Percentiles rank a stretch among this genome's conserved stretches.
Evolutionary conservation across 2,329 filamentous ascomycete species (phyloP).

Genomic region (Fusarium dimerum): DNA sequence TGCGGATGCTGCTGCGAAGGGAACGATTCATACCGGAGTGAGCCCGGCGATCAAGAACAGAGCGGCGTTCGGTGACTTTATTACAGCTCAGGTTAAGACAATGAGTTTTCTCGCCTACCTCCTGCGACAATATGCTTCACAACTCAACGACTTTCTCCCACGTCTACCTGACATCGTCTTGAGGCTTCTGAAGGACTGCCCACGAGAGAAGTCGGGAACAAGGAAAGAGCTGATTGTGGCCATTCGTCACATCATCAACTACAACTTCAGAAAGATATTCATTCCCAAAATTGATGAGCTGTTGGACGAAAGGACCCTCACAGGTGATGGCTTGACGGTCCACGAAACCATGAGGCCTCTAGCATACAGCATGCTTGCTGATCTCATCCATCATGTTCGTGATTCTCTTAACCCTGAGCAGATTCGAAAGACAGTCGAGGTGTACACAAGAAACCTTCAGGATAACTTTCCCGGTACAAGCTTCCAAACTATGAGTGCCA

Average conservation of each 20-base stretch:
- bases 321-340: slow-evolving; percentile 93
- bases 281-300: slow-evolving; percentile 92
- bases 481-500: slow-evolving; percentile 99
- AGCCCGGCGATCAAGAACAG: slow-evolving; percentile 92
- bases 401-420: slow-evolving; percentile 87
- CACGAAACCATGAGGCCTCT: slow-evolving; percentile 95
- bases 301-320: slow-evolving; percentile 88
- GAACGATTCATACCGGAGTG: slow-evolving; percentile 87
- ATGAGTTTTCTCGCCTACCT: slow-evolving; percentile 98
- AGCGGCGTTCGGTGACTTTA: slow-evolving; percentile 93
- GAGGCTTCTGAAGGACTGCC: slow-evolving; percentile 87
- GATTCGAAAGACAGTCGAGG: slow-evolving; percentile 92
- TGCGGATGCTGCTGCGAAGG: slow-evolving; percentile 75
- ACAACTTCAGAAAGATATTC: slow-evolving; percentile 96
- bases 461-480: slow-evolving; percentile 96
- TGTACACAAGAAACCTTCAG: slow-evolving; percentile 94
- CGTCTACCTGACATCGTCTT: slow-evolving; percentile 88
- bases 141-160: slow-evolving; percentile 84
- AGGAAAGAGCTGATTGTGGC: slow-evolving; percentile 95
- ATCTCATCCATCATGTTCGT: slow-evolving; percentile 94
- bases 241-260: slow-evolving; percentile 98
- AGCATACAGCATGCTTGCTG: slow-evolving; percentile 97
- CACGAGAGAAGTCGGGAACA: slow-evolving; percentile 88
- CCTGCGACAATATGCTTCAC: slow-evolving; percentile 81
- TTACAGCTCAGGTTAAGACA: slow-evolving; percentile 97